phyloP scores from a whole-genome alignment of 2,329 filamentous ascomycete genomes.

The Sodiomyces alkalinus region DNA sequence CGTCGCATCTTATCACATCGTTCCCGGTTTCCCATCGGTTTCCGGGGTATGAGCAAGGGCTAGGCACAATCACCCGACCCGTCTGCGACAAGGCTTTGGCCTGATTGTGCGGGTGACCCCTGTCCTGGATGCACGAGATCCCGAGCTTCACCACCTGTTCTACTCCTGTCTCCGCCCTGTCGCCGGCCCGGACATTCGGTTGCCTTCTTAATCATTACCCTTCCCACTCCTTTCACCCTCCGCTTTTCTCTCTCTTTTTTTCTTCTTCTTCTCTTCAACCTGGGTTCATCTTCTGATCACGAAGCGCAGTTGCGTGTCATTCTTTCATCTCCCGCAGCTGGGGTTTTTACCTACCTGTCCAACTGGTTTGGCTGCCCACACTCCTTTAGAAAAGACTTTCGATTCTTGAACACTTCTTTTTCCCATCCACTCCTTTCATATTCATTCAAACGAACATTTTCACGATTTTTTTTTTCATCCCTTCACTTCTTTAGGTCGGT shows the following conservation, averaged over 20 bases:
- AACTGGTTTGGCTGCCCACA: slow-evolving; percentile 44
- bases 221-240: slow-evolving; percentile 4
- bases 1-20: slow-evolving; percentile 19
- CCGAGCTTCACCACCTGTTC: slow-evolving; percentile 16
- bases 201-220: slow-evolving; percentile 1
- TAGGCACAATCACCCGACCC: slow-evolving; percentile 4
- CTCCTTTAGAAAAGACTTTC: slow-evolving; percentile 29
- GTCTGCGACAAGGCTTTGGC: slow-evolving; percentile 26
- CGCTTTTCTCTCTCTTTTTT: slow-evolving; percentile 11
- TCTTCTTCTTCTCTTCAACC: slow-evolving; percentile 12
- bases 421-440: no score
- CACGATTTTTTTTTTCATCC: slow-evolving; percentile 2
- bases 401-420: slow-evolving; percentile 22
- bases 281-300: slow-evolving; percentile 16
- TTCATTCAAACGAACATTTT: no score
- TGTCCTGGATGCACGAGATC: slow-evolving; percentile 17
- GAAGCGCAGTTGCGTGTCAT: slow-evolving; percentile 17
- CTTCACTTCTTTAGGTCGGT: slow-evolving; percentile 6
- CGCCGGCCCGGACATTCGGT: no score
- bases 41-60: slow-evolving; percentile 8
- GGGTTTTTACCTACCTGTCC: slow-evolving; percentile 26
- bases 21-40: slow-evolving; percentile 17
- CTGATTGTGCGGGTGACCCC: slow-evolving; percentile 19
- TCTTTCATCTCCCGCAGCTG: slow-evolving; percentile 27
- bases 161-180: slow-evolving; percentile 7